Evolutionary conservation across 257 asterid genomes (phyloP).

Genomic region (Solanum peruvianum): DNA sequence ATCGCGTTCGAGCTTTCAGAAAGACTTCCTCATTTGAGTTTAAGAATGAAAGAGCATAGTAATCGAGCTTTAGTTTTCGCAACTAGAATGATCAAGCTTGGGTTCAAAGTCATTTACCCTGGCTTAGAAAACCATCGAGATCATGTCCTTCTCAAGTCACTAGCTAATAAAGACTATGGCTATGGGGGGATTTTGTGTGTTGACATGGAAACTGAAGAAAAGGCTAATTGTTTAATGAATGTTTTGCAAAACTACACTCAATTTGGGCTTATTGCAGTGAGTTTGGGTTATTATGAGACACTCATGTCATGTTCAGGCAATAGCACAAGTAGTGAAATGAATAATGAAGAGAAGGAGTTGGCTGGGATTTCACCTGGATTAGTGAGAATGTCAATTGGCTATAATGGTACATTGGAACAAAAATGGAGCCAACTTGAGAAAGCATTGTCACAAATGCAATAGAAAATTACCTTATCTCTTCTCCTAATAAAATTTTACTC

Average conservation of each 20-base stretch:
- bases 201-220: constrained; percentile 81
- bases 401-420: constrained; percentile 72
- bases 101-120: constrained; percentile 67
- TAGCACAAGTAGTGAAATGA: constrained; percentile 89
- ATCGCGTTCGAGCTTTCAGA: constrained; percentile 75
- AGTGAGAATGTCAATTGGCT: constrained; percentile 78
- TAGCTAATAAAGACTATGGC: constrained; percentile 54
- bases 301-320: constrained; percentile 87
- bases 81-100: constrained; percentile 52
- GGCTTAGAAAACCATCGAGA: constrained; percentile 79
- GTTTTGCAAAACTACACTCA: constrained; percentile 49
- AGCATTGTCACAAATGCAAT: constrained; percentile 49
- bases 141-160: constrained; percentile 42
- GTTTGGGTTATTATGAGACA: constrained; percentile 88
- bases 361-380: constrained; percentile 87
- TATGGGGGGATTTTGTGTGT: constrained; percentile 74
- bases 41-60: constrained; percentile 86
- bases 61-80: constrained; percentile 53
- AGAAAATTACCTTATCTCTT: neutral
- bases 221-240: constrained; percentile 64
- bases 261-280: constrained; percentile 82
- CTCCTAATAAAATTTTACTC: too few relatives aligned
- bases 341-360: constrained; percentile 43
- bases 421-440: constrained; percentile 85
- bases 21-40: constrained; percentile 66